Evolutionary conservation across 805 yeast species (phyloP).

Genomic region (Suhomyces prunicola): DNA sequence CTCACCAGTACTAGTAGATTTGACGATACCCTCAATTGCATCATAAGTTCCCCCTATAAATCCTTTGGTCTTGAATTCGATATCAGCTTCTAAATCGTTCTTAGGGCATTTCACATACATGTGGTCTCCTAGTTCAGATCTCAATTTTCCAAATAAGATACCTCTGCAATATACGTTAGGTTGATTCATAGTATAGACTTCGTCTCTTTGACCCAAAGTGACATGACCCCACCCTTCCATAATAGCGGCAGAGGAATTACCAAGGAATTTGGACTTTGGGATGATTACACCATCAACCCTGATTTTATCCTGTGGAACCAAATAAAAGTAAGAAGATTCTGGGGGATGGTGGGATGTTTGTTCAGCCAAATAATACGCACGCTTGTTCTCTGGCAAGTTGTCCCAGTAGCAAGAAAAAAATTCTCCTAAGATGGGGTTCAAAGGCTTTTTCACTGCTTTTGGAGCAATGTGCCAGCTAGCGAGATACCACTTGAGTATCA

Average conservation of each 20-base stretch:
- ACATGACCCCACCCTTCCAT: constrained; percentile 89
- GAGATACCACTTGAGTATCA: constrained; percentile 83
- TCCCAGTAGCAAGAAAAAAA: constrained; percentile 92
- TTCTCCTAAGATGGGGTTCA: constrained; percentile 93
- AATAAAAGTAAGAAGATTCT: constrained; percentile 86
- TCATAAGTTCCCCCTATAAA: constrained; percentile 90
- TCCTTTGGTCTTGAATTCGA: constrained; percentile 94
- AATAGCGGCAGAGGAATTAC: constrained; percentile 94
- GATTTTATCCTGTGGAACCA: constrained; percentile 75
- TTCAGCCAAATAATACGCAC: constrained; percentile 84
- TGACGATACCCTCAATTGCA: constrained; percentile 57
- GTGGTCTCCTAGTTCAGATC: constrained; percentile 90
- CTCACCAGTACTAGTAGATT: no score
- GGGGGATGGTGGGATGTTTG: constrained; percentile 99
- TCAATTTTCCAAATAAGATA: constrained; percentile 83
- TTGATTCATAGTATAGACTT: constrained; percentile 80
- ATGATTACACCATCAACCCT: constrained; percentile 85
- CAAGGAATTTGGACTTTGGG: constrained; percentile 85
- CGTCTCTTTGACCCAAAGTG: constrained; percentile 63
- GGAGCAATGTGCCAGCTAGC: constrained; percentile 99
- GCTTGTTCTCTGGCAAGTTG: constrained; percentile 57
- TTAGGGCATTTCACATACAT: constrained; percentile 67
- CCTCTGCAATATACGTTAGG: constrained; percentile 97
- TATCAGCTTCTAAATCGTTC: constrained; percentile 63
- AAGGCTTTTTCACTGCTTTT: constrained; percentile 95